These are phyloP conservation scores for Olyra latifolia DNA, from an alignment of 176 grass and related monocot species.

Conservation along the genomic window DNA sequence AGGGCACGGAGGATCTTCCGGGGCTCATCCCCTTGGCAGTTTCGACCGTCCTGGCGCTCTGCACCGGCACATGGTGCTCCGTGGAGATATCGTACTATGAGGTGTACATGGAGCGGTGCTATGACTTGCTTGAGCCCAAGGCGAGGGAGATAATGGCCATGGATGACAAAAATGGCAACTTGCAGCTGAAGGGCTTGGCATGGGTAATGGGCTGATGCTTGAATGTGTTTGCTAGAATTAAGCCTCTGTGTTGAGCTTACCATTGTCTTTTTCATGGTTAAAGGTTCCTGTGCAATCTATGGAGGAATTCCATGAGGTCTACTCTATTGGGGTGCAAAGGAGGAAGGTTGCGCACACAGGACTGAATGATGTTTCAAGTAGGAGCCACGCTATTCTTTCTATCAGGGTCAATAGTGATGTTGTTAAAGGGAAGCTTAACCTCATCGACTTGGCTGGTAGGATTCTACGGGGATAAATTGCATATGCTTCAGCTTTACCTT, in stretches of 20 bases:
- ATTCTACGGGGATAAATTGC: not conserved
- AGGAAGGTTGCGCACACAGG: constrained; percentile 77
- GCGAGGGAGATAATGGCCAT: constrained; percentile 77
- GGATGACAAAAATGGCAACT: constrained; percentile 74
- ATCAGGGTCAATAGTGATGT: constrained; percentile 49
- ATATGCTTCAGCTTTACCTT: constrained; percentile 8
- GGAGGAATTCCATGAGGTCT: constrained; percentile 70
- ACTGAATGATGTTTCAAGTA: constrained; percentile 76
- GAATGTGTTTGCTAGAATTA: not conserved
- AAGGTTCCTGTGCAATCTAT: constrained; percentile 69
- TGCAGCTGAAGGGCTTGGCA: constrained; percentile 82
- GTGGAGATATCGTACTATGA: constrained; percentile 85
- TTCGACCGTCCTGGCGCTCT: constrained; percentile 49
- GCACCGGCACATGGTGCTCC: constrained; percentile 54
- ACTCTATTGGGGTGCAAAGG: constrained; percentile 76
- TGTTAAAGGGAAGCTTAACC: constrained; percentile 83
- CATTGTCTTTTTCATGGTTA: constrained; percentile 10
- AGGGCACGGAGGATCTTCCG: constrained; percentile 64
- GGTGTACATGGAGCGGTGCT: constrained; percentile 89
- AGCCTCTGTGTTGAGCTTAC: constrained; percentile 15
- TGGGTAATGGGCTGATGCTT: constrained; percentile 53
- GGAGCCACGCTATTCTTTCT: constrained; percentile 83
- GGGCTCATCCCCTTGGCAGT: constrained; percentile 76
- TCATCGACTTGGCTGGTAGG: constrained; percentile 88
- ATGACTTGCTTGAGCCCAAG: constrained; percentile 89